A percentile compares a stretch with the other conserved stretches of the same genome.
Evolutionary conservation across 2,329 filamentous ascomycete species (phyloP).

Genomic region (Calonectria ilicicola): DNA sequence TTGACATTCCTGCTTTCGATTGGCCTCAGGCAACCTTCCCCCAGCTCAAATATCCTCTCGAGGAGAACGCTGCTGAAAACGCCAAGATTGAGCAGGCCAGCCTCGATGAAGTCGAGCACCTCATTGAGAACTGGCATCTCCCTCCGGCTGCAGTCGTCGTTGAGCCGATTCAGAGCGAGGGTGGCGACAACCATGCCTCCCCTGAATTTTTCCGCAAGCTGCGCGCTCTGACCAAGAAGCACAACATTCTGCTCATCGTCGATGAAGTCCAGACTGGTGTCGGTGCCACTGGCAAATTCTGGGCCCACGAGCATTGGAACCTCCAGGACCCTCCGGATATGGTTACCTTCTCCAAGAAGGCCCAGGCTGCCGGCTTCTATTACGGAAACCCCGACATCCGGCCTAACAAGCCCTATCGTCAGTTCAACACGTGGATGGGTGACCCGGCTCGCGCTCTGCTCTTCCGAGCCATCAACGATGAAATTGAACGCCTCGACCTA

Average conservation of each 20-base stretch:
- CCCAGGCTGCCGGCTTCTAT: conserved; percentile 93
- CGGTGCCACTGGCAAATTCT: conserved; percentile 93
- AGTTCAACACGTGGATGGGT: conserved; percentile 99
- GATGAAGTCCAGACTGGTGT: conserved; percentile 96
- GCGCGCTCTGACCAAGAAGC: conserved; percentile 80
- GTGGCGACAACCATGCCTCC: conserved; percentile 93
- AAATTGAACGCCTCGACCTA: conserved; percentile 82
- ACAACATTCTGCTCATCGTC: conserved; percentile 87
- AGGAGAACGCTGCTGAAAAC: conserved; percentile 84
- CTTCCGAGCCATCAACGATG: conserved; percentile 87
- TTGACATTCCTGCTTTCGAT: conserved; percentile 94
- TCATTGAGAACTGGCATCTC: conserved; percentile 82
- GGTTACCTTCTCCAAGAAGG: conserved; percentile 96
- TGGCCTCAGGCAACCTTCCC: conserved; percentile 95
- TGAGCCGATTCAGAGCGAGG: conserved; percentile 94
- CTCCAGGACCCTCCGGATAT: conserved; percentile 85
- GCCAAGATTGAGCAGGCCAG: conserved; percentile 83
- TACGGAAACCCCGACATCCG: conserved; percentile 83
- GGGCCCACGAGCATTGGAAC: conserved; percentile 97
- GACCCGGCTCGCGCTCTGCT: conserved; percentile 87
- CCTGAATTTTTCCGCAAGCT: conserved; percentile 88
- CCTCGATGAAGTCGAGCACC: conserved; percentile 83
- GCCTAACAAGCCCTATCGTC: conserved; percentile 93
- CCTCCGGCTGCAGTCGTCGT: conserved; percentile 86
- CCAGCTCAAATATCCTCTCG: conserved; percentile 85